Evolutionary conservation across 768 basidiomycete genomes (phyloP), one percentile per base, ranked within the genome.

Genomic region (Boletus coccyginus): DNA sequence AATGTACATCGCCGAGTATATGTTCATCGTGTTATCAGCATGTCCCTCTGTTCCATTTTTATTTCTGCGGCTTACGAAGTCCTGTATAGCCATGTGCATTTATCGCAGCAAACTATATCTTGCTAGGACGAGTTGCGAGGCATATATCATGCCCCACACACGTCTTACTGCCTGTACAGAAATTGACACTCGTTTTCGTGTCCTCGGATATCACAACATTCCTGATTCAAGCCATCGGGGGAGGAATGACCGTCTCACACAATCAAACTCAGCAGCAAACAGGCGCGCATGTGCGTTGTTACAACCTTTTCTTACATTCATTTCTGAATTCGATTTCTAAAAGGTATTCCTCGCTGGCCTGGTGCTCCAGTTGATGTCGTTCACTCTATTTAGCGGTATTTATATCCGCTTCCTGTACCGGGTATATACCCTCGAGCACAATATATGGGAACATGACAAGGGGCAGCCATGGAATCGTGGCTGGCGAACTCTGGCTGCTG

Each of bases 81-180:
- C 6, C 16, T 27, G 7, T 46, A 12, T 49, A 85, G 83, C 87
- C 88, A 6, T 90, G 89, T 65, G 87, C 85, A 29, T 90, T 90
- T 71, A 85, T 87, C 58, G 85, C 85, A 6, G 79, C 83, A 14
- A 78, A 85, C 62, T 90, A 90, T 62, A 72, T 88, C 53, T 75
- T 88, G 19, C 77, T 90, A 1, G 85, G 86, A 11, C 80, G 80
- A 13, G 67, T 91, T 4, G 82, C 85, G 7, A 73, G 68, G 24
- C 74, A 80, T 58, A 69, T 89, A 7, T 62, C 73, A 11, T 76
- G 76, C 36, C 74, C 78, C 54, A 57, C 76, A 46, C 77, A 82
- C 61, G 72, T 88, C 24, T 62, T 82, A 29, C 67, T 90, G 21
- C 70, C 73, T 0, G 73, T 81, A 7, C 73, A 71, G 19, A 72